These are phyloP conservation scores for Echinochloa phyllopogon DNA, from an alignment of 176 grass and related monocot genomes.

Conservation along the genomic window DNA sequence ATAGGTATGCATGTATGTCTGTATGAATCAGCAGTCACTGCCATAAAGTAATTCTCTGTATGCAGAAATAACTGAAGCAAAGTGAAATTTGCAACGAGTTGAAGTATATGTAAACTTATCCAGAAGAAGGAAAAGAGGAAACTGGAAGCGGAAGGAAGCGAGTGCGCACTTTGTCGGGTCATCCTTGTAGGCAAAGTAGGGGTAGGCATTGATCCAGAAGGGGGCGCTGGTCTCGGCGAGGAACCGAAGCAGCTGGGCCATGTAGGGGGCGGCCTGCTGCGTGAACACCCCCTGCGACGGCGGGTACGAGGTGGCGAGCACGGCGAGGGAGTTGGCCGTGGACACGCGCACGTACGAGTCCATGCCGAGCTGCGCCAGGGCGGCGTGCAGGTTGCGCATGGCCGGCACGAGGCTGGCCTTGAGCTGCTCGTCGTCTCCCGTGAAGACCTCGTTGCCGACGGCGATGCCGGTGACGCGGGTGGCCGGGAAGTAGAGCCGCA, in stretches of 20 bases:
- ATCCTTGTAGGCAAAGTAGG: conserved; percentile 92
- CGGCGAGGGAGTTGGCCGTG: conserved; percentile 81
- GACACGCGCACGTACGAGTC: conserved; percentile 74
- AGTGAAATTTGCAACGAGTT: neutral
- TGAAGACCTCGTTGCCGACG: conserved; percentile 90
- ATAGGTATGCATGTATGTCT: no score
- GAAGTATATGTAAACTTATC: neutral
- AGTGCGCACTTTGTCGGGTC: conserved; percentile 51
- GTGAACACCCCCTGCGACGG: conserved; percentile 83
- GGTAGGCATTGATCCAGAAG: conserved; percentile 93
- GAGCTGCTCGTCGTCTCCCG: conserved; percentile 66
- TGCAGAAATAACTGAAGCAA: no score
- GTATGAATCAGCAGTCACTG: no score
- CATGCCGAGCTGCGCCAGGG: conserved; percentile 73
- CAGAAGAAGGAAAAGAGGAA: neutral
- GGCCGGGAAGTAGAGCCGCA: conserved; percentile 77
- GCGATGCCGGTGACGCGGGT: conserved; percentile 84
- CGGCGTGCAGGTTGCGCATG: conserved; percentile 76
- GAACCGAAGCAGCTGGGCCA: conserved; percentile 73
- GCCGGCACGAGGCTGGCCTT: conserved; percentile 84
- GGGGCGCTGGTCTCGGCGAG: conserved; percentile 67
- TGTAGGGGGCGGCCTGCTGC: conserved; percentile 51
- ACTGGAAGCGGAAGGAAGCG: neutral
- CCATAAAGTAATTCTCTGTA: no score
- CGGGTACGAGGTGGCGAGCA: conserved; percentile 82